Evolutionary conservation across 2,329 filamentous ascomycete species (phyloP).

Genomic region (Arthrobotrys pseudoclavata): DNA sequence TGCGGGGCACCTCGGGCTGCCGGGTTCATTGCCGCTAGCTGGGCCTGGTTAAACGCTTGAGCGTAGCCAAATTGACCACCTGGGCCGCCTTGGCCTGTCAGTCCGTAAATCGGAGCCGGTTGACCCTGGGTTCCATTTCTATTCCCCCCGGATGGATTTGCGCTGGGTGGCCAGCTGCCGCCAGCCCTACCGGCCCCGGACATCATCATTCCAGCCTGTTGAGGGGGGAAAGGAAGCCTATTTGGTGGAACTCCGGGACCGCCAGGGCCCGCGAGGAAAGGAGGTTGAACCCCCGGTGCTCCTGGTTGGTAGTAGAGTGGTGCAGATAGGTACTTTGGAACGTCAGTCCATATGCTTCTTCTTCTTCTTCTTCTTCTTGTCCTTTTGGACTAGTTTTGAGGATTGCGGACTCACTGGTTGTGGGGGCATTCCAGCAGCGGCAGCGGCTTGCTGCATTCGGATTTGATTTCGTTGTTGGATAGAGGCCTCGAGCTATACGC

Average conservation of each 20-base stretch:
- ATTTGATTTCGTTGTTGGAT: conserved; percentile 99
- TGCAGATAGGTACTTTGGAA: conserved; percentile 84
- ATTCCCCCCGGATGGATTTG: conserved; percentile 72
- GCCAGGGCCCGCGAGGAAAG: conserved; percentile 72
- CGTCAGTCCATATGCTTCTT: conserved; percentile 41
- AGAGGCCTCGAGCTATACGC: conserved; percentile 83
- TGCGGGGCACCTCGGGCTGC: conserved; percentile 63
- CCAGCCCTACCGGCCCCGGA: conserved; percentile 68
- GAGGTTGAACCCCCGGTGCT: conserved; percentile 71
- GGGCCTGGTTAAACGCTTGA: conserved; percentile 49
- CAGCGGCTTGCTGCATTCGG: conserved; percentile 96
- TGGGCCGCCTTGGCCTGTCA: conserved; percentile 77
- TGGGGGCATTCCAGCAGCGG: conserved; percentile 82
- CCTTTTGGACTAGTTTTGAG: background rate
- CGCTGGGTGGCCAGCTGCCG: conserved; percentile 71
- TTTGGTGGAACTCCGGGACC: conserved; percentile 70
- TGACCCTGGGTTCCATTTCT: conserved; percentile 90
- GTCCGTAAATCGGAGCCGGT: conserved; percentile 81
- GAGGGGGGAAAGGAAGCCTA: conserved; percentile 75
- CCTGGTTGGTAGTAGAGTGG: conserved; percentile 93
- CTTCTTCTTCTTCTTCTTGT: background rate
- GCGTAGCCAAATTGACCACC: conserved; percentile 63
- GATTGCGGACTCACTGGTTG: conserved; percentile 47
- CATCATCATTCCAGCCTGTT: conserved; percentile 67
- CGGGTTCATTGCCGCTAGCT: conserved; percentile 46